Evolutionary conservation across 495 filamentous ascomycete genomes (phyloP).

Genomic region (Oidiodendron maius): DNA sequence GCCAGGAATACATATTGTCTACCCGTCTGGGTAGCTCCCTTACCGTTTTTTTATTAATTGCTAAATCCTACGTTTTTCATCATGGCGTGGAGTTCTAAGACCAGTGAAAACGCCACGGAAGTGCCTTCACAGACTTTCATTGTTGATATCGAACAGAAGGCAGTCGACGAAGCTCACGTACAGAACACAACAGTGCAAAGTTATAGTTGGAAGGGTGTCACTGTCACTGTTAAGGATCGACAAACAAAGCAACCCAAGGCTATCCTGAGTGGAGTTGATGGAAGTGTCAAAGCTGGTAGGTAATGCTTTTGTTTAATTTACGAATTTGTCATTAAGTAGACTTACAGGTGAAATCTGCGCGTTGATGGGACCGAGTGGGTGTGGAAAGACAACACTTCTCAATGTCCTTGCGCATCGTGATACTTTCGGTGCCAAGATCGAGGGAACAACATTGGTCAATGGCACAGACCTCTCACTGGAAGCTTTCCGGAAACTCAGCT

Average conservation of each 20-base stretch:
- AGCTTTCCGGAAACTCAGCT: slow-evolving; percentile 45
- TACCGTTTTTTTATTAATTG: no score
- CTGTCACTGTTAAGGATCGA: slow-evolving; percentile 62
- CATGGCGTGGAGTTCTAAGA: no score
- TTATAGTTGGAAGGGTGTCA: slow-evolving; percentile 56
- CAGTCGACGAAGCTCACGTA: not conserved
- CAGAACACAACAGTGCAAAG: slow-evolving; percentile 16
- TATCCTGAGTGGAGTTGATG: slow-evolving; percentile 41
- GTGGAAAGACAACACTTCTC: slow-evolving; percentile 73
- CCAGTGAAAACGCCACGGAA: no score
- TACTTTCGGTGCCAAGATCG: slow-evolving; percentile 39
- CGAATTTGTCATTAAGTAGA: not conserved
- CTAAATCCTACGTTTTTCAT: no score
- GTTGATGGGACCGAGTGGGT: slow-evolving; percentile 71
- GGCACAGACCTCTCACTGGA: slow-evolving; percentile 33
- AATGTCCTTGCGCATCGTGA: slow-evolving; percentile 63
- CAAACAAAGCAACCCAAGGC: slow-evolving; percentile 50
- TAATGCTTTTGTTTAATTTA: no score
- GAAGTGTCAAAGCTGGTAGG: slow-evolving; percentile 1
- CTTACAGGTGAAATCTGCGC: slow-evolving; percentile 63
- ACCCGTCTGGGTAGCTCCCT: no score
- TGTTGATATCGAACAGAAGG: not conserved
- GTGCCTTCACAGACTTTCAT: no score
- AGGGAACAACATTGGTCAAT: slow-evolving; percentile 52
- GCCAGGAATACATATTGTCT: no score